These are phyloP conservation scores for Saccharomycopsis fermentans DNA, from an alignment of 805 yeast species.

Conservation along the genomic window DNA sequence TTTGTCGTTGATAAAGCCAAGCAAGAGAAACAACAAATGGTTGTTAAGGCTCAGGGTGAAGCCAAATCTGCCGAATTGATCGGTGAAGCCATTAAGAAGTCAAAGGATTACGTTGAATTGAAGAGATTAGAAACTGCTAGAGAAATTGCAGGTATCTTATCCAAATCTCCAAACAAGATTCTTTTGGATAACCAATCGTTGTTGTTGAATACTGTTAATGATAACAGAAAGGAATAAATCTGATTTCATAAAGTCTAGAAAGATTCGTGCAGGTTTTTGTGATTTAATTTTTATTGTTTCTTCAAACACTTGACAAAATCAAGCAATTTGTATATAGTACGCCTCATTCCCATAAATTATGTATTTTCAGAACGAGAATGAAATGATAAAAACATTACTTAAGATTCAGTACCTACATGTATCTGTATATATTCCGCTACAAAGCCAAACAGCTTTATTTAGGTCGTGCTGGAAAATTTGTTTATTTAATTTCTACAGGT, in stretches of 20 bases:
- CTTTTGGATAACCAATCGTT: conserved; percentile 87
- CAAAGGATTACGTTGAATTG: conserved; percentile 90
- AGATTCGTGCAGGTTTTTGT: no score
- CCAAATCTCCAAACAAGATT: conserved; percentile 84
- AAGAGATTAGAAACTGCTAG: conserved; percentile 95
- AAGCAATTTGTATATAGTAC: not conserved
- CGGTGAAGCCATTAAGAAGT: conserved; percentile 98
- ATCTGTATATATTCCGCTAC: no score
- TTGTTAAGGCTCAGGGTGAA: conserved; percentile 96
- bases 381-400: not conserved
- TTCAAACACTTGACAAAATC: not conserved
- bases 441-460: no score
- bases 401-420: no score
- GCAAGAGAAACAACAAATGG: conserved; percentile 95
- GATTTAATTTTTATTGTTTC: conserved; percentile 3
- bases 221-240: conserved; percentile 39
- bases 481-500: no score
- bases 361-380: not conserved
- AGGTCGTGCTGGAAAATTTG: no score
- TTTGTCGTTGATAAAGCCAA: conserved; percentile 93
- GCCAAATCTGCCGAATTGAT: conserved; percentile 95
- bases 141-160: conserved; percentile 81
- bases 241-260: not conserved
- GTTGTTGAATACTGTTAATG: conserved; percentile 79
- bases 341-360: not conserved